Evolutionary conservation across 2,329 filamentous ascomycete genomes (phyloP).

Genomic region (Diaporthe eres): DNA sequence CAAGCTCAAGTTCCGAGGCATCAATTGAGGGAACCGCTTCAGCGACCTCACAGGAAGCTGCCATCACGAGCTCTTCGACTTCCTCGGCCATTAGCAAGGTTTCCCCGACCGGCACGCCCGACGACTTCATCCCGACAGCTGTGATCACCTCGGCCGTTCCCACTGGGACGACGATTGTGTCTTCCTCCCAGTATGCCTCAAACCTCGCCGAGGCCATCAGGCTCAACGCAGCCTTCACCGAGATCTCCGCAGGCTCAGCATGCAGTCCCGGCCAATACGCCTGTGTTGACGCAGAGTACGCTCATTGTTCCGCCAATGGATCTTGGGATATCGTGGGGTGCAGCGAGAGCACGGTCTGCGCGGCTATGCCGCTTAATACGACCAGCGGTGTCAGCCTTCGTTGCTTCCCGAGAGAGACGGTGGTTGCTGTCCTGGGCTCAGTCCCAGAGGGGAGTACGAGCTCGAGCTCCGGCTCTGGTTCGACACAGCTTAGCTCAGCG

Average conservation of each 20-base stretch:
- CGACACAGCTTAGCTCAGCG: not conserved
- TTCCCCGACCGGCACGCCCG: conserved; percentile 54
- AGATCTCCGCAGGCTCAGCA: conserved; percentile 59
- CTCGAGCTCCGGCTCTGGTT: not conserved
- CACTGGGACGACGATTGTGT: conserved; percentile 56
- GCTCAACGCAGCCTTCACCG: conserved; percentile 64
- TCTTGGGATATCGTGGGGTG: conserved; percentile 60
- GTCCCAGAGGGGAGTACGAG: conserved; percentile 10
- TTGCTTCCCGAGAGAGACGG: conserved; percentile 59
- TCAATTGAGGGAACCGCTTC: not conserved
- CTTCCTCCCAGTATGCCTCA: conserved; percentile 57
- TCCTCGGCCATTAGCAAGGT: conserved; percentile 33
- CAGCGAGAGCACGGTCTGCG: conserved; percentile 57
- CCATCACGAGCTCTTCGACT: conserved; percentile 17
- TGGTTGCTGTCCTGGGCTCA: conserved; percentile 58
- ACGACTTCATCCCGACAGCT: conserved; percentile 58
- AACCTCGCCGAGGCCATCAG: conserved; percentile 61
- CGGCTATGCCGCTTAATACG: conserved; percentile 67
- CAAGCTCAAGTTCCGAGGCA: conserved; percentile 36
- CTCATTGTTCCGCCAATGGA: conserved; percentile 58
- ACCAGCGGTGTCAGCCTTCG: conserved; percentile 63
- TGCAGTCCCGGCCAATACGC: conserved; percentile 64
- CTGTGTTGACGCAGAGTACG: conserved; percentile 66
- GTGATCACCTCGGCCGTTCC: conserved; percentile 48
- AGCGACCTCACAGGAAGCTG: conserved; percentile 3